Evolutionary conservation across 78 protist species (phyloP), one percentile per base, ranked within the genome.

Genomic region (Dictyostelium purpureum): DNA sequence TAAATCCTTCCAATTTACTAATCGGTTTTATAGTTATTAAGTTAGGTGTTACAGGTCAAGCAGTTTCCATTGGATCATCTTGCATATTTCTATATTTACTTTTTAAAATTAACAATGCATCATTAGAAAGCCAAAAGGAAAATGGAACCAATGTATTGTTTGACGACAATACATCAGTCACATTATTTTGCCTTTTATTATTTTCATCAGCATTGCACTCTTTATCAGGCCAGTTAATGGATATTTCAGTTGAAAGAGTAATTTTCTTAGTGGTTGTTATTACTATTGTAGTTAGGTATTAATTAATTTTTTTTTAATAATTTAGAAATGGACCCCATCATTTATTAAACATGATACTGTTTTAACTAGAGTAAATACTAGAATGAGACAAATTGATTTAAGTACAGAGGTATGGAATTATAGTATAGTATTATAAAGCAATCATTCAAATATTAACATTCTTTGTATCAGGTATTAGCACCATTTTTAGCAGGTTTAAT

Each of bases 221-320:
- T 7, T n/a, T 83, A 11, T 21, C 80, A 11, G 42, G 69, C 6
- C 35, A 54, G 31, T 40, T 83, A 28, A 83, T 83, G 90, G 49
- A 83, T 71, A 83, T 83, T 9, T 83, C 90, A 19, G 90, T 83
- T 28, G 90, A 83, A 43, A 83, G 90, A 75, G 65, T 56, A 56
- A 24, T 56, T 56, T 24, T 56, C 9, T 0, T 9, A 16, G 16
- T 49, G 10, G 2, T 49, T 49, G 1, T 49, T 49, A 1, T 49
- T 49, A 6, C 16, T 49, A 6, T 49, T 9, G 21, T 52, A 52
- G 21, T 19, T 56, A 10, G 24, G 9, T 56, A 56, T 3, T 56
- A 24, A 56, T 56, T 24, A 56, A 16, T 24, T 6, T 56, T 56
- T 24, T 16, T 21, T 21, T 24, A n/a, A n/a, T n/a, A n/a, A n/a